A percentile compares a stretch with the other conserved stretches of the same genome.
phyloP scores from a whole-genome alignment of 2,329 filamentous ascomycete genomes.

The Fusarium citri region DNA sequence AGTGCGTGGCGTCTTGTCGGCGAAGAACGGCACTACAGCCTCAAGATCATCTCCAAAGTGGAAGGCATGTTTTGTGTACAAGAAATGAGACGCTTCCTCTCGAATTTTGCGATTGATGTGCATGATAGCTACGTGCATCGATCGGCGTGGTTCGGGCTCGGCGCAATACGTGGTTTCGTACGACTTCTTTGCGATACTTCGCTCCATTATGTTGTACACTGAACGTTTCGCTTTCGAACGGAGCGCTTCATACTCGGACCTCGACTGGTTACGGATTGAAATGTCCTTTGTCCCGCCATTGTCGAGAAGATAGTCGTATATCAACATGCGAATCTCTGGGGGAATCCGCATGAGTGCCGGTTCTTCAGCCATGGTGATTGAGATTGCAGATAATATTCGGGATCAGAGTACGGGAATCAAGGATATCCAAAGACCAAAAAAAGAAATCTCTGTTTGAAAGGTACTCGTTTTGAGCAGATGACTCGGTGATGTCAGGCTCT shows the following conservation, averaged over 20 bases:
- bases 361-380: slow-evolving; percentile 35
- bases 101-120: slow-evolving; percentile 60
- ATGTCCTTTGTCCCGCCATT: slow-evolving; percentile 54
- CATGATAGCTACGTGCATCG: slow-evolving; percentile 60
- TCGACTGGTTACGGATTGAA: slow-evolving; percentile 54
- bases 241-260: slow-evolving; percentile 38
- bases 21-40: slow-evolving; percentile 69
- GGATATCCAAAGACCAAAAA: background rate
- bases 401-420: background rate
- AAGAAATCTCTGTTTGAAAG: background rate
- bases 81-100: slow-evolving; percentile 64
- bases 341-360: slow-evolving; percentile 52
- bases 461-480: slow-evolving; percentile 6
- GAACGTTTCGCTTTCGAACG: slow-evolving; percentile 45
- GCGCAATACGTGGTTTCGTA: slow-evolving; percentile 65
- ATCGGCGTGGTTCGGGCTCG: slow-evolving; percentile 31
- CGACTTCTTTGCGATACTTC: slow-evolving; percentile 54
- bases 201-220: slow-evolving; percentile 57
- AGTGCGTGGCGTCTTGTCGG: slow-evolving; percentile 63
- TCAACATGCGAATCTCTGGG: slow-evolving; percentile 57
- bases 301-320: slow-evolving; percentile 59
- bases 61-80: slow-evolving; percentile 68
- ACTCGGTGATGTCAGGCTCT: slow-evolving; percentile 24
- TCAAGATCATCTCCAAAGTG: slow-evolving; percentile 71
- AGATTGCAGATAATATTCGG: background rate